Conservation (phyloP, 306 rosid genomes). For the Luffa acutangula region DNA sequence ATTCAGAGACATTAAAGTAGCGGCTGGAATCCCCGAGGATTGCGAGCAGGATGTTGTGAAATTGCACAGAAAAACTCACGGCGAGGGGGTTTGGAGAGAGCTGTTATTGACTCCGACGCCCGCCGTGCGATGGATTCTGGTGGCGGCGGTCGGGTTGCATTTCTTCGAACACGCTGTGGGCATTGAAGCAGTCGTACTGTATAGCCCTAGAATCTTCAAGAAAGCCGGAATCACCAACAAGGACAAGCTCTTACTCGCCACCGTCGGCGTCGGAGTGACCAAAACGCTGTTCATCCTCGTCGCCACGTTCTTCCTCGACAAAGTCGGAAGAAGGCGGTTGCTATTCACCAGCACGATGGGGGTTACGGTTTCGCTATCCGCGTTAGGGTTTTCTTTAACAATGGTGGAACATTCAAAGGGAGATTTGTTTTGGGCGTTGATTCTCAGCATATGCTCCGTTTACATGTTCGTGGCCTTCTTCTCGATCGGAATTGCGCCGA, state of each 20-base stretch:
- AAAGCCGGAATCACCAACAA: conserved; percentile 52
- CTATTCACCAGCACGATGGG: conserved; percentile 46
- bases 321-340: conserved; percentile 41
- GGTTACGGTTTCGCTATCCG: conserved; percentile 26
- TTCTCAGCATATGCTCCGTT: conserved; percentile 34
- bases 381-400: conserved; percentile 47
- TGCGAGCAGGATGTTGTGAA: conserved; percentile 14
- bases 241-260: conserved; percentile 54
- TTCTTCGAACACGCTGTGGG: conserved; percentile 74
- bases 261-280: conserved; percentile 54
- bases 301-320: conserved; percentile 47
- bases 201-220: conserved; percentile 68
- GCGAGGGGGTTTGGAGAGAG: conserved; percentile 60
- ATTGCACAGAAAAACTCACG: not conserved
- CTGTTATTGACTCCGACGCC: conserved; percentile 38
- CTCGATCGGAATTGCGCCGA: conserved; percentile 63
- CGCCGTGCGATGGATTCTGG: conserved; percentile 49
- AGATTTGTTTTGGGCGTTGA: conserved; percentile 39
- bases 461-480: conserved; percentile 52
- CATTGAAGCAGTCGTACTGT: conserved; percentile 68
- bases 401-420: conserved; percentile 30
- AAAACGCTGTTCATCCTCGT: conserved; percentile 33
- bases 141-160: conserved; percentile 61
- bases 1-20: conserved; percentile 44
- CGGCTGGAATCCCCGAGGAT: conserved; percentile 36